Percentiles rank a stretch among this genome's conserved stretches.
Conservation (phyloP, 352 stramenopile species). For the Globisporangium cystogenes region DNA sequence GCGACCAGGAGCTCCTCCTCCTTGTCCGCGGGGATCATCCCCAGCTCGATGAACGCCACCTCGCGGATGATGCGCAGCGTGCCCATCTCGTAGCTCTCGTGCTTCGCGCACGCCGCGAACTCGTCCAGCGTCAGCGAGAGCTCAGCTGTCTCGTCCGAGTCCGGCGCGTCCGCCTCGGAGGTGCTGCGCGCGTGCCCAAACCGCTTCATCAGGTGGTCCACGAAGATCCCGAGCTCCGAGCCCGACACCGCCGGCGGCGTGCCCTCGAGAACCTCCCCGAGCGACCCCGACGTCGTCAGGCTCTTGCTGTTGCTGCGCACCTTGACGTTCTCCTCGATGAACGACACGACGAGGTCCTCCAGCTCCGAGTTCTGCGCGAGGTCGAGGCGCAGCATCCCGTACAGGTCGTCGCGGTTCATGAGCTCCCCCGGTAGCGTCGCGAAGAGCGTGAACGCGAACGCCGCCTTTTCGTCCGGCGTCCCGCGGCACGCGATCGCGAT, state of each 20-base stretch:
- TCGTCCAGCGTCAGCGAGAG: constrained; percentile 58
- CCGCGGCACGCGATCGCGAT: constrained; percentile 74
- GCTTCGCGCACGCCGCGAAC: constrained; percentile 56
- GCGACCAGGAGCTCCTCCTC: constrained; percentile 74
- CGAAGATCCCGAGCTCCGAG: constrained; percentile 73
- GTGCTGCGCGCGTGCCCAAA: constrained; percentile 35
- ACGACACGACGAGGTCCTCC: constrained; percentile 52
- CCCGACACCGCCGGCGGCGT: constrained; percentile 70
- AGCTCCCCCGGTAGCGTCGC: constrained; percentile 37
- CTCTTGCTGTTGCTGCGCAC: constrained; percentile 39
- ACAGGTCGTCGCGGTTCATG: constrained; percentile 80
- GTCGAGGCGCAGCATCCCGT: constrained; percentile 78
- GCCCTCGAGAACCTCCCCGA: constrained; percentile 47
- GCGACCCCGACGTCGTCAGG: constrained; percentile 31
- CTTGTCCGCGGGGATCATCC: constrained; percentile 62
- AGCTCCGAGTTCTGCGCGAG: constrained; percentile 72
- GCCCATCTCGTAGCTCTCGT: constrained; percentile 75
- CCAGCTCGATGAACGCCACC: constrained; percentile 80
- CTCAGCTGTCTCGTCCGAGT: constrained; percentile 19
- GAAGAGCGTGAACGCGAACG: constrained; percentile 81
- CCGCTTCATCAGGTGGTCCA: constrained; percentile 67
- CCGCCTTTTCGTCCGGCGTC: constrained; percentile 59
- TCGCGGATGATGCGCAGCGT: constrained; percentile 80
- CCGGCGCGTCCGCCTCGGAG: constrained; percentile 16
- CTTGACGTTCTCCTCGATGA: constrained; percentile 59